phyloP scores from a whole-genome alignment of 352 stramenopile species.

The Globisporangium rhizosaccharum region DNA sequence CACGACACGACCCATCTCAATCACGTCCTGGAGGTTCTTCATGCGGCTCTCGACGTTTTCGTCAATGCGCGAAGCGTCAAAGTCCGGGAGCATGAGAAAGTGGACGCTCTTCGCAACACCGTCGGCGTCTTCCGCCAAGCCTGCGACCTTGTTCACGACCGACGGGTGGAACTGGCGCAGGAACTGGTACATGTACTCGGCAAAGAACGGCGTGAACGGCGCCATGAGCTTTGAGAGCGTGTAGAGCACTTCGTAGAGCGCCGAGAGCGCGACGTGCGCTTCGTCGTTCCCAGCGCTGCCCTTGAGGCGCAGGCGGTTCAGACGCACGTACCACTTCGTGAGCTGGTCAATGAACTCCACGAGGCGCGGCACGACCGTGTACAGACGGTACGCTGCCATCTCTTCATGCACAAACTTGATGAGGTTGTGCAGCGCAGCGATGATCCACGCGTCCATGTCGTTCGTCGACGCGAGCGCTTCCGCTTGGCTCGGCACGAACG shows the following conservation, averaged over 20 bases:
- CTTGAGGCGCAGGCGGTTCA: slow-evolving; percentile 98
- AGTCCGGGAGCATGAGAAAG: slow-evolving; percentile 94
- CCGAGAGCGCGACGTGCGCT: slow-evolving; percentile 80
- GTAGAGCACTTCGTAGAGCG: slow-evolving; percentile 98
- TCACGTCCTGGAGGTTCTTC: slow-evolving; percentile 94
- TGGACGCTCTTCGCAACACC: slow-evolving; percentile 93
- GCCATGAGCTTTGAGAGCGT: slow-evolving; percentile 95
- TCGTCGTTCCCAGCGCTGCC: slow-evolving; percentile 88
- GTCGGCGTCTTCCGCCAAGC: slow-evolving; percentile 83
- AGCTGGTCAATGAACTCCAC: slow-evolving; percentile 98
- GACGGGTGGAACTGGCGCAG: slow-evolving; percentile 94
- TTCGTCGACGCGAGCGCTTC: slow-evolving; percentile 91
- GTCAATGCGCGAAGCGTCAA: slow-evolving; percentile 92
- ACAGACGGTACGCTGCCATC: slow-evolving; percentile 98
- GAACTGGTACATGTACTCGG: slow-evolving; percentile 99
- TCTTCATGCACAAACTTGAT: slow-evolving; percentile 98
- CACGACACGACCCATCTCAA: slow-evolving; percentile 95
- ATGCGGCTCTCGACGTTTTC: slow-evolving; percentile 91
- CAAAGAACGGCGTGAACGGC: slow-evolving; percentile 99
- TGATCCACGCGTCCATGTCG: slow-evolving; percentile 99
- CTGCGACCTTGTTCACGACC: slow-evolving; percentile 50
- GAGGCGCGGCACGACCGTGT: slow-evolving; percentile 98
- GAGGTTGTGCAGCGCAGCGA: slow-evolving; percentile 94
- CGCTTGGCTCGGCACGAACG: slow-evolving; percentile 90
- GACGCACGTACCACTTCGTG: slow-evolving; percentile 99